phyloP scores from a whole-genome alignment of 2,329 filamentous ascomycete genomes.

The Penicillium sp. region DNA sequence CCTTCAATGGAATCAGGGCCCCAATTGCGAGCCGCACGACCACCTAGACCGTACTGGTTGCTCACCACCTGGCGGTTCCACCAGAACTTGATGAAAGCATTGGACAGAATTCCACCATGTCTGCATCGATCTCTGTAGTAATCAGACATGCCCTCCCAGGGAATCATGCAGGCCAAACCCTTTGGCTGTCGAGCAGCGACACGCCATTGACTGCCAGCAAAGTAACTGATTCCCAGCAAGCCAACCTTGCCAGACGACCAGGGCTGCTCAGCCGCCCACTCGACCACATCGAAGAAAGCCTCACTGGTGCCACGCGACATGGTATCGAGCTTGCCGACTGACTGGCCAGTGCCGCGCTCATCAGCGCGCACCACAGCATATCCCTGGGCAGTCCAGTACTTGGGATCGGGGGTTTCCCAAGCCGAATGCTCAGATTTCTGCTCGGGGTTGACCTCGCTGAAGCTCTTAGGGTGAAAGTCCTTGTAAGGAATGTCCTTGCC shows the following conservation, averaged over 20 bases:
- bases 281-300: conserved; percentile 58
- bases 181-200: conserved; percentile 60
- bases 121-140: conserved; percentile 65
- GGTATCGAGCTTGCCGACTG: conserved; percentile 59
- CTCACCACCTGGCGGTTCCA: conserved; percentile 70
- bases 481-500: conserved; percentile 67
- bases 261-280: conserved; percentile 58
- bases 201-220: conserved; percentile 61
- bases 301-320: conserved; percentile 61
- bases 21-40: conserved; percentile 58
- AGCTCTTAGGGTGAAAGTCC: conserved; percentile 59
- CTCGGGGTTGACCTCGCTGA: conserved; percentile 59
- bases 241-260: conserved; percentile 61
- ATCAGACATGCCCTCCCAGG: conserved; percentile 64
- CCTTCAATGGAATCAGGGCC: conserved; percentile 55
- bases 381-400: conserved; percentile 61
- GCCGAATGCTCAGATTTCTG: conserved; percentile 62
- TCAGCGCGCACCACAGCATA: conserved; percentile 64
- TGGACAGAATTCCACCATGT: conserved; percentile 67
- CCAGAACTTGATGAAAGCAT: conserved; percentile 67
- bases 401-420: conserved; percentile 66
- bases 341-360: conserved; percentile 60
- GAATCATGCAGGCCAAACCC: conserved; percentile 58
- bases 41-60: conserved; percentile 70
- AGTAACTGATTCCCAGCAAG: conserved; percentile 59